phyloP scores from a whole-genome alignment of 2,329 filamentous ascomycete species.

The Lasiodiplodia gonubiensis region DNA sequence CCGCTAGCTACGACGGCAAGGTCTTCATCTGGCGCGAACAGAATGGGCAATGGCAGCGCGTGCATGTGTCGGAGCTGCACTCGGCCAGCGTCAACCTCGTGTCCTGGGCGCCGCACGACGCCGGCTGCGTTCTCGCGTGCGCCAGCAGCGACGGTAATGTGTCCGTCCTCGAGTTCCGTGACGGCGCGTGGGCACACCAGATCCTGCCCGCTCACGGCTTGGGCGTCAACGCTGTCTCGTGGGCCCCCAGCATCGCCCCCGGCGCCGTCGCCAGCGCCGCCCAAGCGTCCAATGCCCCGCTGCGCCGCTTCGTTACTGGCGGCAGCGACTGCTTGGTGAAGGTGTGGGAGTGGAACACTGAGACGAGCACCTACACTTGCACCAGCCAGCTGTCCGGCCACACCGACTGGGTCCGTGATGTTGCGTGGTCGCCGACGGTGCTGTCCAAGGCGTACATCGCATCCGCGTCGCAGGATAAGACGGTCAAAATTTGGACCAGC shows the following conservation, averaged over 20 bases:
- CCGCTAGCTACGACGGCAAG: slow-evolving; percentile 94
- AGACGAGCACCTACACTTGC: slow-evolving; percentile 59
- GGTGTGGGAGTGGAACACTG: slow-evolving; percentile 79
- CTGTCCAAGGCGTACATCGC: slow-evolving; percentile 97
- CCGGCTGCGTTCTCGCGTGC: slow-evolving; percentile 91
- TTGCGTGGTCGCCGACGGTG: slow-evolving; percentile 95
- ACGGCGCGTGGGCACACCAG: slow-evolving; percentile 88
- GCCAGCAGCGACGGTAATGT: slow-evolving; percentile 94
- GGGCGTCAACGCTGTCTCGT: slow-evolving; percentile 94
- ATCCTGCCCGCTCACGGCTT: slow-evolving; percentile 91
- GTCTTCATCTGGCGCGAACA: slow-evolving; percentile 98
- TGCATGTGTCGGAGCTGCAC: slow-evolving; percentile 92
- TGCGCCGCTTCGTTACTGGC: slow-evolving; percentile 89
- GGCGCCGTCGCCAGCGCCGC: slow-evolving; percentile 81
- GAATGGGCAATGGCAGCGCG: slow-evolving; percentile 66
- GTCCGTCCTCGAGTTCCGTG: slow-evolving; percentile 93
- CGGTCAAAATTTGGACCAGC: slow-evolving; percentile 91
- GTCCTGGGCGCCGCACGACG: slow-evolving; percentile 96
- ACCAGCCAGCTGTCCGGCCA: slow-evolving; percentile 73
- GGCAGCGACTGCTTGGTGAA: slow-evolving; percentile 93
- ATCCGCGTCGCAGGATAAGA: slow-evolving; percentile 94
- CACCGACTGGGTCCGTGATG: slow-evolving; percentile 95
- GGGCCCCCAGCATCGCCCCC: slow-evolving; percentile 85
- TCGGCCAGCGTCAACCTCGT: slow-evolving; percentile 97
- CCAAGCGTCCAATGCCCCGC: slow-evolving; percentile 58